Evolutionary conservation across 176 grass and related monocot species (phyloP).

Genomic region (Oryza rufipogon): DNA sequence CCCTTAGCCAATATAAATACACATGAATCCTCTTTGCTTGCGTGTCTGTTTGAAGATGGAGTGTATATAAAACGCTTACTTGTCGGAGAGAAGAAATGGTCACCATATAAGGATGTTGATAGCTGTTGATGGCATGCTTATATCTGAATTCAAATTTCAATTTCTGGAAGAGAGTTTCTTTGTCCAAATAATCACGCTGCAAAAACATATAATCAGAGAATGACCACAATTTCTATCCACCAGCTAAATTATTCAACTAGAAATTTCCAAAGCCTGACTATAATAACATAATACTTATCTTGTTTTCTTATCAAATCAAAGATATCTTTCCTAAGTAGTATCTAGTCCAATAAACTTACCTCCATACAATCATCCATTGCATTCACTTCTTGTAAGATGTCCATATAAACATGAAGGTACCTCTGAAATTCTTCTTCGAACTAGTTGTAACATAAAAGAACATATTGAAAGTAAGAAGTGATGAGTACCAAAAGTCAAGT

Average conservation of each 20-base stretch:
- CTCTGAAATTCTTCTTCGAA: constrained; percentile 44
- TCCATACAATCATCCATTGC: constrained; percentile 6
- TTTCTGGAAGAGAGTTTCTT: constrained; percentile 1
- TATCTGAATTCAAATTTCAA: constrained; percentile 30
- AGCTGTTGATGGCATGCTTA: constrained; percentile 25
- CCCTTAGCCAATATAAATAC: neutral
- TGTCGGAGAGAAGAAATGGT: constrained; percentile 10
- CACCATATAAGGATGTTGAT: neutral
- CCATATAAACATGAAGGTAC: constrained; percentile 27
- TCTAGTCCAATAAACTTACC: neutral
- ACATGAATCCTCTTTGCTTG: neutral
- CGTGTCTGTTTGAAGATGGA: neutral
- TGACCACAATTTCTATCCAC: too few species aligned
- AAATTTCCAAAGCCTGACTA: too few species aligned
- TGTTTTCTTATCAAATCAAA: too few species aligned
- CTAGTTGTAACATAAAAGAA: neutral
- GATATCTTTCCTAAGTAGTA: too few species aligned
- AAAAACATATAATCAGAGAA: neutral
- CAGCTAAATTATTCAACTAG: too few species aligned
- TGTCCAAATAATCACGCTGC: neutral
- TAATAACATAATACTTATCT: too few species aligned
- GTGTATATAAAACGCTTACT: neutral
- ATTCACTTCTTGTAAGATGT: constrained; percentile 27
- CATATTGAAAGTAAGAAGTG: too few species aligned
- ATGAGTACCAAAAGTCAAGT: too few species aligned